phyloP scores from a whole-genome alignment of 192 early-diverging fungal species.

The Oehlia diaphana region DNA sequence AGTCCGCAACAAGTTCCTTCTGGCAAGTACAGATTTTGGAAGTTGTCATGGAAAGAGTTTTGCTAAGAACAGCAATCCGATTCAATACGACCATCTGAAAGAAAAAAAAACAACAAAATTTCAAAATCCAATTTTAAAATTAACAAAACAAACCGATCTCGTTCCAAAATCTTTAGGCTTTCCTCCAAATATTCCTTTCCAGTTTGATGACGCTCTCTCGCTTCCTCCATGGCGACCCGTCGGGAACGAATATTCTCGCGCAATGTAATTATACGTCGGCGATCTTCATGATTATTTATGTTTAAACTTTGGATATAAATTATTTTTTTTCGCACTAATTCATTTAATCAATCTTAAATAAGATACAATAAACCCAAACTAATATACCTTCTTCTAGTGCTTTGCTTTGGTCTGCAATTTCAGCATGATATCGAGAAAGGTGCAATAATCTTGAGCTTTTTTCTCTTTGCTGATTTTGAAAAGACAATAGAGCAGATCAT shows the following conservation, averaged over 20 bases:
- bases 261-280: slow-evolving; percentile 29
- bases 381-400: slow-evolving; percentile 36
- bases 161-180: slow-evolving; percentile 44
- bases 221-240: slow-evolving; percentile 38
- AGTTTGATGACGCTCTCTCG: slow-evolving; percentile 36
- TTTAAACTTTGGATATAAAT: not conserved
- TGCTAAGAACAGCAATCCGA: slow-evolving; percentile 29
- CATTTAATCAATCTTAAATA: not conserved
- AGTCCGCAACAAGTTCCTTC: slow-evolving; percentile 56
- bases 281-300: slow-evolving; percentile 35
- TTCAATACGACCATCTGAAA: slow-evolving; percentile 34
- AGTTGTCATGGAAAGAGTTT: slow-evolving; percentile 16
- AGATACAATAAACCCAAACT: not conserved
- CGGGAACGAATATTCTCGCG: slow-evolving; percentile 39
- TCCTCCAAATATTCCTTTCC: slow-evolving; percentile 51
- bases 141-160: slow-evolving; percentile 43
- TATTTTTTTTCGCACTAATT: not conserved
- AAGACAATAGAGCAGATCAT: not conserved
- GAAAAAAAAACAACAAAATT: slow-evolving; percentile 24
- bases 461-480: slow-evolving; percentile 37
- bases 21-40: slow-evolving; percentile 38
- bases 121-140: slow-evolving; percentile 27
- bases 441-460: slow-evolving; percentile 36
- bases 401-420: slow-evolving; percentile 43
- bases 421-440: slow-evolving; percentile 38